These are phyloP conservation scores for Kockiozyma suomiensis DNA, from an alignment of 805 yeast species.

Conservation along the genomic window DNA sequence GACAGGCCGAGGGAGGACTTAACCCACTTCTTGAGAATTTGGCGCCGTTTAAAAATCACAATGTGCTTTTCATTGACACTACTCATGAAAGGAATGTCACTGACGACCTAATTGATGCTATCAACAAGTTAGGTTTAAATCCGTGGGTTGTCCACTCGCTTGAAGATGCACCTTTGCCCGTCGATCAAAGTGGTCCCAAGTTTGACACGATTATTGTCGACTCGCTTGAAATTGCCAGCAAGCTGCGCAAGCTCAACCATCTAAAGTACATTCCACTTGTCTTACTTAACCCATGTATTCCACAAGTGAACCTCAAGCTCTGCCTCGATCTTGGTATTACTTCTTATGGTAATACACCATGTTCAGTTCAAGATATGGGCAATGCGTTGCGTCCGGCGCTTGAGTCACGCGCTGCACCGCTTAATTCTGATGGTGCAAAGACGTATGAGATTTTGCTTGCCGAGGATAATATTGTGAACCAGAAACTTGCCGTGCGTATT, in stretches of 20 bases:
- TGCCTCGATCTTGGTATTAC: constrained; percentile 86
- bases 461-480: constrained; percentile 85
- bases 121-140: constrained; percentile 59
- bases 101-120: constrained; percentile 54
- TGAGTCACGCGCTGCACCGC: constrained; percentile 78
- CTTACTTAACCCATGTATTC: constrained; percentile 70
- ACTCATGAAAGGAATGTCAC: constrained; percentile 57
- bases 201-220: constrained; percentile 85
- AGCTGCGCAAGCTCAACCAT: constrained; percentile 68
- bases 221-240: constrained; percentile 71
- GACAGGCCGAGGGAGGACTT: constrained; percentile 65
- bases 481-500: constrained; percentile 81
- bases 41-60: constrained; percentile 70
- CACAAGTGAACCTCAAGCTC: constrained; percentile 74
- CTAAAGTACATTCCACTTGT: constrained; percentile 86
- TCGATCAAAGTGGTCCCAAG: constrained; percentile 45
- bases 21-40: constrained; percentile 67
- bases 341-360: constrained; percentile 86
- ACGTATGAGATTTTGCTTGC: constrained; percentile 77
- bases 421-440: constrained; percentile 75
- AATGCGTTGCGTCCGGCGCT: constrained; percentile 82
- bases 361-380: constrained; percentile 78
- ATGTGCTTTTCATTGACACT: constrained; percentile 69
- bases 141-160: constrained; percentile 63
- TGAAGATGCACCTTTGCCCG: constrained; percentile 52